Base-by-base conservation (phyloP, 2,329 filamentous ascomycete genomes). In the Dactylellina cionopaga region DNA sequence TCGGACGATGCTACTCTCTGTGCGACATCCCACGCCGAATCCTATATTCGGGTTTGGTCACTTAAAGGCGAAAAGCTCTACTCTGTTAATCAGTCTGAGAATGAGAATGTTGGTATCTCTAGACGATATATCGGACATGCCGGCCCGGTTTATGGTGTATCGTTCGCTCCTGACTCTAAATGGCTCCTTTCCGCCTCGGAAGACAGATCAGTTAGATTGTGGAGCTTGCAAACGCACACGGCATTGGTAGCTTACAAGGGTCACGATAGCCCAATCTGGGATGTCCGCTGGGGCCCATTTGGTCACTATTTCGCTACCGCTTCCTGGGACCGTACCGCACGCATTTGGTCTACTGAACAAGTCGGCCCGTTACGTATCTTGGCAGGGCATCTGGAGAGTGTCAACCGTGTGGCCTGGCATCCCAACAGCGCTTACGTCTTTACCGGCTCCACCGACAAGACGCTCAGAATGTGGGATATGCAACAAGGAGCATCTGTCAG, bases 381-480 rank as follows among this genome's bases (percentile, higher is more conserved):
- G 74, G 91, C 94, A 1, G 95, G 95, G 0, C 95, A 99, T 78
- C 93, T 98, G 76, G 92, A 92, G 17, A 90, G 92, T 76, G 91
- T 97, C n/a, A 96, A 96, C 55, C 88, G 89, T 43, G 85, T 97
- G n/a, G 85, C 90, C 11, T 99, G 95, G 88, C 95, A 99, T 78
- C 92, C 94, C 0, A 99, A 99, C 79, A 92, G 92, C 15, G 88
- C 90, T 4, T 99, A 98, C 77, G 84, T 97, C 44, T 97, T 99
- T 80, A 97, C 95, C 0, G 92, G 91, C 2, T 96, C 92, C 10
- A 91, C 91, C 75, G 93, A 99, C 80, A 94, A 94, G 80, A 95
- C 92, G 0, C 91, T 98, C 31, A 89, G 95, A 27, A 98, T 99
- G 94, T 99, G 95, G 95, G 89, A 92, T 7, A 87, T 97, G n/a